Base-by-base conservation (phyloP, 768 basidiomycete genomes). In the Filobasidium floriforme region DNA sequence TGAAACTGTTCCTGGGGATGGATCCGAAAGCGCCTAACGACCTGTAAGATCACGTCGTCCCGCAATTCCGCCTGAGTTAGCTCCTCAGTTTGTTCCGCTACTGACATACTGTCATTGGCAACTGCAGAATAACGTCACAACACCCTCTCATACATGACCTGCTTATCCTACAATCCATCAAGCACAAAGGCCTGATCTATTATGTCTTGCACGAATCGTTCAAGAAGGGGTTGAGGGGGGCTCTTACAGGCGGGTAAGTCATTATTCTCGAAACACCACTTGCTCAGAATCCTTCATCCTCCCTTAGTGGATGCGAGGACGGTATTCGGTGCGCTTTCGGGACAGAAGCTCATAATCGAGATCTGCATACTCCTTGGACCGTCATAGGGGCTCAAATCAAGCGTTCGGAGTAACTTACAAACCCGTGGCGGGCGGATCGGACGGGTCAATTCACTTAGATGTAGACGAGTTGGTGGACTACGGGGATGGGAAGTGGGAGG, bases 401-500 rank as follows among this genome's bases (percentile, higher is more conserved):
- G 71, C 74, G 0, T 78, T 78, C 59, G 77, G 77, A n/a, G 72
- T 76, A 24, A 73, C 75, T 14, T 73, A 72, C 37, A 66, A 67
- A 7, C 37, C 63, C 28, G 59, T 57, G 4, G 61, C 22, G 4
- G 14, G 46, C 15, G 46, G 46, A 12, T 18, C 15, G 22, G 12
- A 66, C 19, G 67, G 66, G 19, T 70, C 70, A 15, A 61, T 60
- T 4, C n/a, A 40, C 9, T 57, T 69, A 3, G 69, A 72, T 18
- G 70, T 65, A 22, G 67, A 68, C 2, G 59, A 73, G 41, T 65
- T 78, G 32, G 60, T 72, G 5, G 61, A 69, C 37, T 72, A 76
- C 49, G 77, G 75, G 7, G 73, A 76, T 44, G 69, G 71, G 7
- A 71, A 70, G 0, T 78, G 75, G 71, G 77, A 77, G 67, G 76